Conservation (phyloP, 1,284 basidiomycete species). For the Irpex lacteus region DNA sequence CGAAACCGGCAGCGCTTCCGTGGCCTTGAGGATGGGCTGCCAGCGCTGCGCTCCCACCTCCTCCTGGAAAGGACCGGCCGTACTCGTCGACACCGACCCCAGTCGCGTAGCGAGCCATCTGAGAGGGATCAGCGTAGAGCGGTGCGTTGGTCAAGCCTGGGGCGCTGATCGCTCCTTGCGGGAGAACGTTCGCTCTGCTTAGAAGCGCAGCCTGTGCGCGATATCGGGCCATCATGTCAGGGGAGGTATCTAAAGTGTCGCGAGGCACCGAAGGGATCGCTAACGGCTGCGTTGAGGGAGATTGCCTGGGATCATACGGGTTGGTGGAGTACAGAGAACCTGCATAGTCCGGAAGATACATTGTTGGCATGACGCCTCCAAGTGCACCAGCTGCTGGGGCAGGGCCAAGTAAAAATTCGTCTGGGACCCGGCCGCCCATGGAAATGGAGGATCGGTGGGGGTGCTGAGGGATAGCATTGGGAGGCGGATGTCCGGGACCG, state of each 20-base stretch:
- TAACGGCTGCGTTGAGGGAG: constrained; percentile 8
- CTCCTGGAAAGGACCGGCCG: constrained; percentile 14
- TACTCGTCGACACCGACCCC: constrained; percentile 11
- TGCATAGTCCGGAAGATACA: constrained; percentile 21
- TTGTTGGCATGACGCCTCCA: constrained; percentile 18
- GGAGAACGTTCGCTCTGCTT: constrained; percentile 30
- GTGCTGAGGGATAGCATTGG: constrained; percentile 21
- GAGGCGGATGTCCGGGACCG: constrained; percentile 58
- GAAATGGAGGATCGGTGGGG: constrained; percentile 17
- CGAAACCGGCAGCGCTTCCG: constrained; percentile 11
- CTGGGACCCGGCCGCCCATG: constrained; percentile 28
- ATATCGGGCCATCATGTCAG: constrained; percentile 48
- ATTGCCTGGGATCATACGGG: constrained; percentile 8
- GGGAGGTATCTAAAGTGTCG: constrained; percentile 15
- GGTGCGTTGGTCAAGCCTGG: not conserved
- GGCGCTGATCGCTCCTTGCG: constrained; percentile 19
- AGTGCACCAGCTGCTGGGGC: constrained; percentile 15
- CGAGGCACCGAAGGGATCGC: constrained; percentile 7
- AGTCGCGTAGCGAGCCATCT: not conserved
- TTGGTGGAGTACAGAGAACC: constrained; percentile 11
- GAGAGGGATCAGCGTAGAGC: not conserved
- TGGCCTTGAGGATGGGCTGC: constrained; percentile 22
- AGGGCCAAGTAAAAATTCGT: constrained; percentile 27
- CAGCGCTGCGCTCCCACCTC: constrained; percentile 21
- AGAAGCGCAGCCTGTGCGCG: constrained; percentile 45